phyloP scores from a whole-genome alignment of 257 asterid species.

The Solanum chaucha region DNA sequence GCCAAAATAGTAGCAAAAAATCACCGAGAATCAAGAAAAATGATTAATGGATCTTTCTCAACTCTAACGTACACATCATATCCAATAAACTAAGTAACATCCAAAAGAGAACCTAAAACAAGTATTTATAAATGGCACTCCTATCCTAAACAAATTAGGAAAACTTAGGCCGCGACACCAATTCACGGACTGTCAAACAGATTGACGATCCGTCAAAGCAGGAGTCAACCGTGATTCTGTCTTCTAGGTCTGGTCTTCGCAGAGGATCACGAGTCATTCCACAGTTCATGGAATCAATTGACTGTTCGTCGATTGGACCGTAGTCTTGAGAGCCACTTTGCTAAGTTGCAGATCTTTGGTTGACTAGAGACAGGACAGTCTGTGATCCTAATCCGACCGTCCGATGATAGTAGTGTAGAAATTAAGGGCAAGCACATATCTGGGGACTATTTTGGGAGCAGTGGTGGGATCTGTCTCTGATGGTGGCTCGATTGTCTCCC shows the following conservation, averaged over 20 bases:
- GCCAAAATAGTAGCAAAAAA: not conserved
- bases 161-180: not conserved
- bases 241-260: not conserved
- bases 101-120: not conserved
- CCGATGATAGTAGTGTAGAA: not conserved
- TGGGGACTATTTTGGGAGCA: not conserved
- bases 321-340: not conserved
- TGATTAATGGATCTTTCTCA: not conserved
- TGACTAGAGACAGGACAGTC: not conserved
- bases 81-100: not conserved
- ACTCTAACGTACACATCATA: not conserved
- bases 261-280: not conserved
- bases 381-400: not conserved
- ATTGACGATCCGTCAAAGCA: not conserved
- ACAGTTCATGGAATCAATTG: not conserved
- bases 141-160: not conserved
- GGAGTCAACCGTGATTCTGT: not conserved
- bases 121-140: not conserved
- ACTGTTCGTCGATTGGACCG: not conserved
- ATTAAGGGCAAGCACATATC: not conserved
- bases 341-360: not conserved
- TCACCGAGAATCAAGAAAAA: not conserved
- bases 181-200: not conserved
- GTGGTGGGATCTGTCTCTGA: not conserved
- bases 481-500: not conserved